phyloP scores from a whole-genome alignment of 2,329 filamentous ascomycete species.

The Aspergillus felis region DNA sequence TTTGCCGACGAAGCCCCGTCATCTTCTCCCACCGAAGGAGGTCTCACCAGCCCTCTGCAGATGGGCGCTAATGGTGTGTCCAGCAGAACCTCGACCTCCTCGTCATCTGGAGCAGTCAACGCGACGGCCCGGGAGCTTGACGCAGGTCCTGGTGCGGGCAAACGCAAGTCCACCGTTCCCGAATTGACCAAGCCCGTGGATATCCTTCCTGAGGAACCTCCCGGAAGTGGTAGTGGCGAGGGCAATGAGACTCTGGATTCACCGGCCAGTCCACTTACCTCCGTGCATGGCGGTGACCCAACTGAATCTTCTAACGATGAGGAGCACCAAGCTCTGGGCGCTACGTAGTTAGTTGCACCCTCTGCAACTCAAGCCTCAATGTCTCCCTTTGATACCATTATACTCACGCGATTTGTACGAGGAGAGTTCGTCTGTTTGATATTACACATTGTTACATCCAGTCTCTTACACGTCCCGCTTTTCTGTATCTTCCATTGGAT shows the following conservation, averaged over 20 bases:
- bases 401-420: background rate
- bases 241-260: conserved; percentile 18
- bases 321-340: background rate
- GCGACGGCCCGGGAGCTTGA: background rate
- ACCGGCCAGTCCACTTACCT: conserved; percentile 14
- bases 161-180: conserved; percentile 11
- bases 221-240: conserved; percentile 27
- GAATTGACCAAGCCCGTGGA: conserved; percentile 10
- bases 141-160: background rate
- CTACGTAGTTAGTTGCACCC: background rate
- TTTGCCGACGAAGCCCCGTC: conserved; percentile 46
- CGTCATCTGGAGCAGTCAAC: background rate
- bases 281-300: conserved; percentile 5
- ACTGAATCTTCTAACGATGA: background rate
- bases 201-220: conserved; percentile 23
- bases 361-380: background rate
- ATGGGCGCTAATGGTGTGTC: conserved; percentile 10
- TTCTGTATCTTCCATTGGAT: conserved; percentile 22
- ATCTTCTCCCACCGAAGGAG: conserved; percentile 14
- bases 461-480: background rate
- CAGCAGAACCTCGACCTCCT: conserved; percentile 2
- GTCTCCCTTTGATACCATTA: background rate
- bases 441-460: background rate
- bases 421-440: background rate
- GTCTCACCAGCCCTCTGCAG: conserved; percentile 26